Conservation (phyloP, 805 yeast species). For the baker's yeast (Saccharomyces cerevisiae) region DNA sequence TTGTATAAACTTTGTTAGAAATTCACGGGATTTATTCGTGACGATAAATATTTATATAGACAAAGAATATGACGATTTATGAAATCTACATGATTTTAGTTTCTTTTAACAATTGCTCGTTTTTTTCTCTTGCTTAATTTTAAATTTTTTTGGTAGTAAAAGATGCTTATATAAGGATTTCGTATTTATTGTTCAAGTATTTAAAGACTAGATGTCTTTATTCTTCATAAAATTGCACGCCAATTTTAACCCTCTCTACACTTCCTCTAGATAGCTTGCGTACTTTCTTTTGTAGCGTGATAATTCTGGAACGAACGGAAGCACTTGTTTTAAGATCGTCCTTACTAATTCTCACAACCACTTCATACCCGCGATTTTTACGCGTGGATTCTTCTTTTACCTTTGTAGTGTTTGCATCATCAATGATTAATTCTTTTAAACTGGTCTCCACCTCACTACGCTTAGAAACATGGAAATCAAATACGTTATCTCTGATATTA, state of each 20-base stretch:
- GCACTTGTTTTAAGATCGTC: slow-evolving; percentile 52
- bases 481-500: slow-evolving; percentile 54
- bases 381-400: slow-evolving; percentile 4
- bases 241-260: slow-evolving; percentile 43
- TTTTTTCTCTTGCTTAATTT: not conserved
- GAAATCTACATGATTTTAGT: not conserved
- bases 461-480: slow-evolving; percentile 36
- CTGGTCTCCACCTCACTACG: slow-evolving; percentile 24
- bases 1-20: not conserved
- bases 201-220: not conserved
- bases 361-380: slow-evolving; percentile 31
- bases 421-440: slow-evolving; percentile 13
- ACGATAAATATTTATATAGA: not conserved
- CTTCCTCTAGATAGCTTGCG: slow-evolving; percentile 46
- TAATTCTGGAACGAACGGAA: slow-evolving; percentile 49
- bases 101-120: not conserved
- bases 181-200: not conserved
- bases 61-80: not conserved
- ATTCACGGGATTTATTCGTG: not conserved
- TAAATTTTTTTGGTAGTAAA: not conserved
- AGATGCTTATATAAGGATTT: not conserved
- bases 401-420: slow-evolving; percentile 12
- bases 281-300: slow-evolving; percentile 51
- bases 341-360: slow-evolving; percentile 38
- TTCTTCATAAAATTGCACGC: slow-evolving; percentile 37